phyloP scores from a whole-genome alignment of 148 eudicot species.

The Silene latifolia region DNA sequence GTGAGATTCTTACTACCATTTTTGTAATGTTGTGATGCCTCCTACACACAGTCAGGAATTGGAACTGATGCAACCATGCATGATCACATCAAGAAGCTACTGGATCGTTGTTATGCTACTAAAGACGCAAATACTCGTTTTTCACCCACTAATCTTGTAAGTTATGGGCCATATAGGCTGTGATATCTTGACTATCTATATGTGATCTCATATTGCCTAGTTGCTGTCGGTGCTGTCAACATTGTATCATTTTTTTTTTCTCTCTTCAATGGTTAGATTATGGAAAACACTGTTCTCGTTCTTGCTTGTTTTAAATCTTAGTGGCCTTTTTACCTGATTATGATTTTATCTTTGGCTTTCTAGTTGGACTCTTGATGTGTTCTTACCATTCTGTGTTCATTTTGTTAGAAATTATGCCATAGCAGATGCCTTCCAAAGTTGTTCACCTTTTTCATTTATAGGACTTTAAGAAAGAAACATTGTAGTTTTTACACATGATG shows the following conservation, averaged over 20 bases:
- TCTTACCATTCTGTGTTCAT: no score
- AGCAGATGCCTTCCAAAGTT: no score
- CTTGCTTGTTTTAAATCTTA: no score
- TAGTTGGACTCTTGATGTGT: no score
- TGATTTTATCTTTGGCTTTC: no score
- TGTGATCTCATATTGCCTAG: neutral
- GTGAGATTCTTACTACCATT: neutral
- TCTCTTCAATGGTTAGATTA: neutral
- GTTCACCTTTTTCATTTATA: no score
- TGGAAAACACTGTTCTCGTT: neutral
- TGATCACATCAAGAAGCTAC: conserved; percentile 93
- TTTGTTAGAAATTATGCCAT: no score
- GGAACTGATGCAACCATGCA: conserved; percentile 99
- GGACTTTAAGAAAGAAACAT: no score
- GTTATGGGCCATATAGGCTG: conserved; percentile 7
- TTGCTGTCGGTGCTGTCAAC: neutral
- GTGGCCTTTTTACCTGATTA: no score
- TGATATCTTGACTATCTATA: neutral
- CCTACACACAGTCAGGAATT: conserved; percentile 61
- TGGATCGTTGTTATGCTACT: conserved; percentile 95
- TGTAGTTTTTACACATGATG: no score
- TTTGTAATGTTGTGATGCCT: neutral
- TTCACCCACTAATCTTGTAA: conserved; percentile 87
- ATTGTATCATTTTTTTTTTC: neutral
- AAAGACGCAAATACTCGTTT: conserved; percentile 81